A percentile compares a stretch with the other conserved stretches of the same genome.
These are phyloP conservation scores for Apodospora peruviana DNA, from an alignment of 495 filamentous ascomycete species.

Conservation along the genomic window DNA sequence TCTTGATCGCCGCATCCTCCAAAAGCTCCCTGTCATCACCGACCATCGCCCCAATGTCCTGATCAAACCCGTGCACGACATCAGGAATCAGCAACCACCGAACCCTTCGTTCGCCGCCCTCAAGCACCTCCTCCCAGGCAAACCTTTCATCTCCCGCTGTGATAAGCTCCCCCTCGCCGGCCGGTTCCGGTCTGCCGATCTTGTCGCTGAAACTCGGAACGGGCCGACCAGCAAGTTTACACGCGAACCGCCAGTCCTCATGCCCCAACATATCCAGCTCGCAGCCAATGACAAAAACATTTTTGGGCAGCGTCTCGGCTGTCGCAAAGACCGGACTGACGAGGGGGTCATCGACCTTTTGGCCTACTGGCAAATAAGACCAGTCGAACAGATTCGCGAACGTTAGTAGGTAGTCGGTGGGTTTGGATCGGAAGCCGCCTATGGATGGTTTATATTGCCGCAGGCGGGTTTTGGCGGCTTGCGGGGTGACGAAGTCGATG, in stretches of 20 bases:
- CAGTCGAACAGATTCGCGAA: conserved; percentile 24
- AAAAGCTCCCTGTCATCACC: conserved; percentile 8
- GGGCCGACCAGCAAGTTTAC: conserved; percentile 20
- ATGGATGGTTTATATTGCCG: conserved; percentile 29
- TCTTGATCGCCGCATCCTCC: conserved; percentile 28
- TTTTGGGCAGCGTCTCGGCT: conserved; percentile 22
- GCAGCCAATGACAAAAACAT: conserved; percentile 45
- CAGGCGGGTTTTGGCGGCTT: conserved; percentile 11
- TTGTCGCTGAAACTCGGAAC: conserved; percentile 10
- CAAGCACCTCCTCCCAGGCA: conserved; percentile 23
- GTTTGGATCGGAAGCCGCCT: conserved; percentile 18
- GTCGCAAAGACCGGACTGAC: conserved; percentile 25
- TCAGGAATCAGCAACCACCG: conserved; percentile 37
- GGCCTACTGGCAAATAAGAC: conserved; percentile 24
- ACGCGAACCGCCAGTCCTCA: conserved; percentile 32
- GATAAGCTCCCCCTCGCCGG: conserved; percentile 19
- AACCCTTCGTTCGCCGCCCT: conserved; percentile 17
- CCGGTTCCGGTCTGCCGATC: conserved; percentile 10
- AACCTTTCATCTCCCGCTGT: conserved; percentile 30
- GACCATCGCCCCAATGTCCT: conserved; percentile 9
- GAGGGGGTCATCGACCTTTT: conserved; percentile 18
- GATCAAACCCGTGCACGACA: conserved; percentile 35
- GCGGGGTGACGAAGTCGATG: conserved; percentile 18
- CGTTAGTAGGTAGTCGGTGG: conserved; percentile 17
- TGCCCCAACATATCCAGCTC: conserved; percentile 43